A percentile compares a stretch with the other conserved stretches of the same genome.
Conservation (phyloP, 805 yeast genomes). For the Diddensiella transvaalensis region DNA sequence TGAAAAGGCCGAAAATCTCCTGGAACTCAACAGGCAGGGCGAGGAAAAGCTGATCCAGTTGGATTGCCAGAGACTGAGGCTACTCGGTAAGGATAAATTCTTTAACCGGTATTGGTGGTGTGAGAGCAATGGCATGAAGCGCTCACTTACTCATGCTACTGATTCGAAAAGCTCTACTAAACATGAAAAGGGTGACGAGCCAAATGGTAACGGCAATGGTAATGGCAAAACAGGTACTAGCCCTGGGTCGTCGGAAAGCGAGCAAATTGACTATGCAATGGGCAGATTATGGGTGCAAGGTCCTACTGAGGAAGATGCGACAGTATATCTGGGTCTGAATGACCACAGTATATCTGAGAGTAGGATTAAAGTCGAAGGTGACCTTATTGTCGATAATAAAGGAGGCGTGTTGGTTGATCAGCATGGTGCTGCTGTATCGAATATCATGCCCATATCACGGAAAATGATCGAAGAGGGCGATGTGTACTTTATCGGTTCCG, state of each 20-base stretch:
- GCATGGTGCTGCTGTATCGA: slow-evolving; percentile 8
- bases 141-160: slow-evolving; percentile 3
- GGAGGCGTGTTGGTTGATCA: slow-evolving; percentile 8
- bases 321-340: slow-evolving; percentile 20
- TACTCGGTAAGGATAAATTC: slow-evolving; percentile 77
- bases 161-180: slow-evolving; percentile 16
- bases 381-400: background rate
- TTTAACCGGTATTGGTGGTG: slow-evolving; percentile 95
- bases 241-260: slow-evolving; percentile 38
- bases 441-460: slow-evolving; percentile 38
- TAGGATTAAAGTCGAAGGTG: background rate
- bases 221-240: too few relatives aligned
- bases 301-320: slow-evolving; percentile 54
- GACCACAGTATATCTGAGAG: background rate
- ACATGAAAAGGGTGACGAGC: slow-evolving; percentile 31
- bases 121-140: slow-evolving; percentile 69
- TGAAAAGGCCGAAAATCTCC: slow-evolving; percentile 43
- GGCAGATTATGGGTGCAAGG: slow-evolving; percentile 93
- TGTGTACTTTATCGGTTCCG: slow-evolving; percentile 46
- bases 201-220: background rate
- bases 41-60: slow-evolving; percentile 50
- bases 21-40: slow-evolving; percentile 46
- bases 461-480: slow-evolving; percentile 67
- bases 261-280: slow-evolving; percentile 49
- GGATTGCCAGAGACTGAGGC: slow-evolving; percentile 72